Base-by-base conservation (phyloP, 805 yeast genomes). In the Nakazawaea peltata region DNA sequence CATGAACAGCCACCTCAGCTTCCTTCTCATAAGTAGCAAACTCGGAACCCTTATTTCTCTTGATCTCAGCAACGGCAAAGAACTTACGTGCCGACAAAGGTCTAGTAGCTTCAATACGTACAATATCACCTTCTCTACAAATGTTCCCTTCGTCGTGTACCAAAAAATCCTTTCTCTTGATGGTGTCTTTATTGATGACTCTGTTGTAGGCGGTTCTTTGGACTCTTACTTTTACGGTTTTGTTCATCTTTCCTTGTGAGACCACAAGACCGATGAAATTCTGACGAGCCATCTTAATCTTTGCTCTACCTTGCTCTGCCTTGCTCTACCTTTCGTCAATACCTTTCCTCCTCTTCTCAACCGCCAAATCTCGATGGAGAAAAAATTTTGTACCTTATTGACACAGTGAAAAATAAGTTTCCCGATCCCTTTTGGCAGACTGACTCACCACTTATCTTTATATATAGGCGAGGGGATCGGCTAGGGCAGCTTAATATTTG, bases 201-300 rank as follows among this genome's bases (percentile, higher is more conserved):
- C 71, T 71, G 57, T 86, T 81, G 65, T 78, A 85, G 28, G 74
- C 72, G 50, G 77, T 78, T 30, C 77, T 77, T 54, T 82, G 81
- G 22, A 90, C 88, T 41, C 95, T 74, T 41, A 90, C 97, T 63
- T 87, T 88, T 44, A 90, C 87, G 39, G 97, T 90, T 65, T 90
- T 92, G 60, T 73, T 71, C 96, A 88, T 92, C 57, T 86, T 86
- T 28, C 97, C 97, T 53, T 88, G 97, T 33, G 96, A 86, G 22
- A 87, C 78, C 47, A 90, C 97, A 59, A 86, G 77, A 30, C 98
- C 98, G 32, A 86, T 63, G 52, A 88, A 85, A 53, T 85, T 84
- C 50, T 85, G 95, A 61, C 87, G 77, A 34, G 94, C 90, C 95
- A 85, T 86, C 11, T 33, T 45, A 13, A n/a, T 15, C n/a, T 30